Base-by-base conservation (phyloP, 768 basidiomycete species). In the Boletus sp. region DNA sequence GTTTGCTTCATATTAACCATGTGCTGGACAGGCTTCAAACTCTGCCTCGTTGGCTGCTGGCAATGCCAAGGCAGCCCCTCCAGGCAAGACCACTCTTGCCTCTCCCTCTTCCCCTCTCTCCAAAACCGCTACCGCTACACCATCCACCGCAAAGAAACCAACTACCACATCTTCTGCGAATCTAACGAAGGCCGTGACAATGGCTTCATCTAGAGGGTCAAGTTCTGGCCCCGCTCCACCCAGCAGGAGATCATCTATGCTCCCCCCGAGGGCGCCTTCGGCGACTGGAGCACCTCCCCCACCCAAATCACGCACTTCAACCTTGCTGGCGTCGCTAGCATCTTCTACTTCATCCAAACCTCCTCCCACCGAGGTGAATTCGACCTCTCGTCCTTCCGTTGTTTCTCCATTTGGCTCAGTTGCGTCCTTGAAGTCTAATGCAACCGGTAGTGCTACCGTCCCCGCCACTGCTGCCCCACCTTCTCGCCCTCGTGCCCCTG, bases 31-130 rank as follows among this genome's bases (percentile, higher is more conserved):
- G 87, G 78, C 85, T 53, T 74, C 84, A 62, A 83, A 73, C 69
- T 80, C 84, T 53, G 83, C 84, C 57, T 85, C 85, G 58, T 84
- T 85, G 74, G 81, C 83, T 58, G 61, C 79, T 66, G 83, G 84
- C 58, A 61, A 75, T 53, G 72, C 80, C 48, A 85, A 80, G 69
- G 59, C 70, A 50, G 65, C 72, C 45, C 72, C 76, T 39, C 54
- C 70, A 39, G 57, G 76, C 49, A 84, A 83, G 69, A 66, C 80
- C 43, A 45, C 67, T 51, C 52, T 68, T 33, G 43, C 69, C 51
- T 57, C 71, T 50, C 61, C 68, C 25, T 63, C 74, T 27, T 65
- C 67, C 19, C 58, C 71, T 59, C 63, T 69, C 54, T 62, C 67
- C 53, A 70, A 71, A 54, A 62, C 71, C 17, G 48, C 63, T 51